phyloP scores from a whole-genome alignment of 768 basidiomycete genomes.

The Amanita pallidorosea region DNA sequence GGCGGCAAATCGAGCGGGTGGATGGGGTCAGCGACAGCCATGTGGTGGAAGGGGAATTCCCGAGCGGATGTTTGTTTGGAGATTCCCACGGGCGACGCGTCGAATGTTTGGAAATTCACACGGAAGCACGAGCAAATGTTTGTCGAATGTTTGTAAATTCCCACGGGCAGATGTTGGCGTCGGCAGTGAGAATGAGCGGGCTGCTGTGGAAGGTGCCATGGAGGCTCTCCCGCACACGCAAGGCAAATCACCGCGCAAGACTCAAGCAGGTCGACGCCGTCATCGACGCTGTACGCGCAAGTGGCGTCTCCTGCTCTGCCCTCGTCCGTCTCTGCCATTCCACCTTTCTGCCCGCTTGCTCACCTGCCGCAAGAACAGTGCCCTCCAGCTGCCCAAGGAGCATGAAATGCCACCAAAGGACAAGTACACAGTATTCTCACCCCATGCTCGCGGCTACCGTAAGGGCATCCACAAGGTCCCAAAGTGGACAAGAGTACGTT shows the following conservation, averaged over 20 bases:
- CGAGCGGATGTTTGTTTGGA: too few relatives aligned
- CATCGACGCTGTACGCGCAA: conserved; percentile 76
- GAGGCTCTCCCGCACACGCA: conserved; percentile 84
- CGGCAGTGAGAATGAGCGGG: conserved; percentile 57
- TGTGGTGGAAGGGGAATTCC: conserved; percentile 15
- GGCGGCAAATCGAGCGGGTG: not conserved
- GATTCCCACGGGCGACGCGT: conserved; percentile 17
- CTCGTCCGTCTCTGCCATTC: conserved; percentile 42
- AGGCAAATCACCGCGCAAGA: conserved; percentile 81
- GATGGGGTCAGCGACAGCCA: conserved; percentile 29
- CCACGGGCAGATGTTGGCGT: conserved; percentile 54
- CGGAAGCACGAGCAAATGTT: too few relatives aligned
- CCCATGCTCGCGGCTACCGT: conserved; percentile 62
- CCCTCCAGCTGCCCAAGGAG: conserved; percentile 83
- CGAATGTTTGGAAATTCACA: too few relatives aligned
- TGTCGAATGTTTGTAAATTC: not conserved
- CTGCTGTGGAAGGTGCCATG: conserved; percentile 95
- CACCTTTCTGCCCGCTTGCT: not conserved
- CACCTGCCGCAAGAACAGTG: conserved; percentile 38
- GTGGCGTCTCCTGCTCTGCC: conserved; percentile 68
- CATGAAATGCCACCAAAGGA: conserved; percentile 86
- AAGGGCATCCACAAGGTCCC: conserved; percentile 96
- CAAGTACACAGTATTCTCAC: conserved; percentile 89
- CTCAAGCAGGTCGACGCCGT: conserved; percentile 91
- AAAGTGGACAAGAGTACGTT: conserved; percentile 87